phyloP scores from a whole-genome alignment of 169 alveolate species.

The Pseudocohnilembus persalinus region DNA sequence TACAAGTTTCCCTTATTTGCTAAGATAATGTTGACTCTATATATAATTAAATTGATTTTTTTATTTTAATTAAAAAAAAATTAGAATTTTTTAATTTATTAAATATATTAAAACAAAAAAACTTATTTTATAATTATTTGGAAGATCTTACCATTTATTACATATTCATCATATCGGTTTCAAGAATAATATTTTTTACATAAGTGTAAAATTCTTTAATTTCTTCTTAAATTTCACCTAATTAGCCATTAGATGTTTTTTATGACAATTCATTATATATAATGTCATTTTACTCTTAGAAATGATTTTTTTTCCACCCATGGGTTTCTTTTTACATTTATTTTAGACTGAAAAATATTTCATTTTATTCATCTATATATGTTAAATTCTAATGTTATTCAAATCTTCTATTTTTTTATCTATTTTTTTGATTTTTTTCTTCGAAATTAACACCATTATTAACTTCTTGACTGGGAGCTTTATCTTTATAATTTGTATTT shows the following conservation, averaged over 20 bases:
- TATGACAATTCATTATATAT: background rate
- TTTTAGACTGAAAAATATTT: background rate
- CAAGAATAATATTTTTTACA: background rate
- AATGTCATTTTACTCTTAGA: background rate
- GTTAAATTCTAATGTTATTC: background rate
- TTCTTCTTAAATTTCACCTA: background rate
- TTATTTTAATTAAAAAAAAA: too few relatives aligned
- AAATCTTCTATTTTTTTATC: background rate
- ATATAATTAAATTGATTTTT: too few relatives aligned
- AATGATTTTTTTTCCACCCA: background rate
- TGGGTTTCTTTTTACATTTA: background rate
- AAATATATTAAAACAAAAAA: too few relatives aligned
- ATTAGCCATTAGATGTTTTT: background rate
- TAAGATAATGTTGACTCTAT: constrained; percentile 19
- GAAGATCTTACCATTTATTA: background rate
- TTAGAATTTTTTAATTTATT: too few relatives aligned
- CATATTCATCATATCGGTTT: background rate
- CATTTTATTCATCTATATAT: background rate
- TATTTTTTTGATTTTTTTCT: background rate
- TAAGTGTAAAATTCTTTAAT: background rate
- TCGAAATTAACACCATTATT: too few relatives aligned
- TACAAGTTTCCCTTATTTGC: constrained; percentile 42
- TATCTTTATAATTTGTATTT: too few relatives aligned
- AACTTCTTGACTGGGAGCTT: too few relatives aligned
- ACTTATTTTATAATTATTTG: too few relatives aligned